These are phyloP conservation scores for Aureobasidium pullulans DNA, from an alignment of 2,329 filamentous ascomycete genomes.

Conservation along the genomic window DNA sequence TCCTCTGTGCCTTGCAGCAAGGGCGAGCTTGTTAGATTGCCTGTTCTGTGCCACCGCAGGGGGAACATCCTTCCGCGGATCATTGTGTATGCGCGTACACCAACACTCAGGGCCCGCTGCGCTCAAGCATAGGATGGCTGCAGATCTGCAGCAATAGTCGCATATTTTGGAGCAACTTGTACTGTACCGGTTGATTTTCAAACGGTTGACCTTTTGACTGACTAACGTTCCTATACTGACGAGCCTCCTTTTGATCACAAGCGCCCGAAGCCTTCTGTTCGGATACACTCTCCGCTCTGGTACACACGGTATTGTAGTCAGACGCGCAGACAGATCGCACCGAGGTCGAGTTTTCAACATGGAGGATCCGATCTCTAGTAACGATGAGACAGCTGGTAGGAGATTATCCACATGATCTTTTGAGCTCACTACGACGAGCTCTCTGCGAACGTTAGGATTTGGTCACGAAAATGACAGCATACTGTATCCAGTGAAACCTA, in stretches of 20 bases:
- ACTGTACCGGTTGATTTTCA: neutral
- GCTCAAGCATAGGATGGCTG: neutral
- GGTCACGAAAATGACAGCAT: too few species aligned
- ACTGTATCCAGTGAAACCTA: too few species aligned
- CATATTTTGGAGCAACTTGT: neutral
- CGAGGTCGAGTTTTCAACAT: too few species aligned
- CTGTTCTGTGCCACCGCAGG: neutral
- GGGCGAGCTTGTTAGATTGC: neutral
- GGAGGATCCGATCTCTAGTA: too few species aligned
- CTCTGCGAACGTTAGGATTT: too few species aligned
- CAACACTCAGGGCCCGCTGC: neutral
- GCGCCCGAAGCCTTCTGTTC: too few species aligned
- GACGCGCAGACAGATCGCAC: too few species aligned
- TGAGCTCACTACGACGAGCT: too few species aligned
- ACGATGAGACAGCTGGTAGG: too few species aligned
- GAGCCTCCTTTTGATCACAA: neutral
- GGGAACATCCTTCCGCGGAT: neutral
- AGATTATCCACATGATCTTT: too few species aligned
- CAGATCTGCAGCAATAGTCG: conserved; percentile 10
- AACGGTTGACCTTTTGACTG: neutral
- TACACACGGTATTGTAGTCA: too few species aligned
- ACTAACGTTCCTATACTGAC: neutral
- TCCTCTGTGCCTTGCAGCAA: neutral
- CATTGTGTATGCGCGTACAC: neutral
- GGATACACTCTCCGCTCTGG: too few species aligned